phyloP scores from a whole-genome alignment of 2,329 filamentous ascomycete genomes.

The Fusarium globosum region DNA sequence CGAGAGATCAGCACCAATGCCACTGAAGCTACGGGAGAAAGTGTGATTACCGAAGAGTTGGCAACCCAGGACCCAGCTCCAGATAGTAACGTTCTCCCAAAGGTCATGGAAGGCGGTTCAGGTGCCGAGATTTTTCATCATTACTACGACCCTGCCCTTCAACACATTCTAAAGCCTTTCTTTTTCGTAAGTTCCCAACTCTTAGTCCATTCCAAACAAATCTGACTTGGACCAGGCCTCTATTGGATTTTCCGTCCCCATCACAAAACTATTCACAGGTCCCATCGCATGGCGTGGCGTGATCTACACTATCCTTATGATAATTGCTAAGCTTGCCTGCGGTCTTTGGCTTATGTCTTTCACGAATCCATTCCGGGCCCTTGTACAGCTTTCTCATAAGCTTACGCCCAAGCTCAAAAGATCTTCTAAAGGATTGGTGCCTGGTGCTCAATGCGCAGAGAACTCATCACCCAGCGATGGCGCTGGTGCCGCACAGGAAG shows the following conservation, averaged over 20 bases:
- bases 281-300: constrained; percentile 77
- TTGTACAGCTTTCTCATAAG: neutral
- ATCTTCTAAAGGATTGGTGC: neutral
- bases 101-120: neutral
- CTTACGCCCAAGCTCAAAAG: neutral
- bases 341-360: constrained; percentile 65
- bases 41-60: neutral
- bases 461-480: neutral
- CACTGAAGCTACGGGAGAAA: neutral
- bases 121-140: constrained; percentile 22
- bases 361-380: neutral
- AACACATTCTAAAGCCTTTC: constrained; percentile 72
- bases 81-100: neutral
- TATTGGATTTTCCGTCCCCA: constrained; percentile 83
- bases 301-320: constrained; percentile 78
- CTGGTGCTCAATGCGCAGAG: constrained; percentile 29
- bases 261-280: constrained; percentile 74
- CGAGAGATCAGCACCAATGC: neutral
- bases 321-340: constrained; percentile 68
- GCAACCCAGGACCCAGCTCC: neutral
- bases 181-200: constrained; percentile 70
- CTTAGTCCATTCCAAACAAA: neutral
- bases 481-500: neutral
- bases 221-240: constrained; percentile 54
- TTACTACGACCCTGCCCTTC: constrained; percentile 52